A percentile compares a stretch with the other conserved stretches of the same genome.
These are phyloP conservation scores for Xylariales sp. DNA, from an alignment of 2,329 filamentous ascomycete genomes.

Conservation along the genomic window DNA sequence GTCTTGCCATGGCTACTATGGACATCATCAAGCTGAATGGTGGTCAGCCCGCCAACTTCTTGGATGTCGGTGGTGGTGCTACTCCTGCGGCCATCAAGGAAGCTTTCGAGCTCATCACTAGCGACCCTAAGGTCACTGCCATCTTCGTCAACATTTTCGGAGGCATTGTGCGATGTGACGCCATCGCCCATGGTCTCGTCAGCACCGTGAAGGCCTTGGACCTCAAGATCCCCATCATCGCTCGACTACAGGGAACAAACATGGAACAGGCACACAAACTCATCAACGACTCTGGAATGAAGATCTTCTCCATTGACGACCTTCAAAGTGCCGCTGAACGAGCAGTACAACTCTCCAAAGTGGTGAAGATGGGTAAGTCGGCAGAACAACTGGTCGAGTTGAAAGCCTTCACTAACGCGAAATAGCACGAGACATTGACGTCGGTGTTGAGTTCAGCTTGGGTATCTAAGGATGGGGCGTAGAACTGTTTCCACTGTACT, in stretches of 20 bases:
- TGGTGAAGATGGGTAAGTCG: conserved; percentile 90
- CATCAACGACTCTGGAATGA: conserved; percentile 96
- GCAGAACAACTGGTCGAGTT: not conserved
- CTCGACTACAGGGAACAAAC: conserved; percentile 96
- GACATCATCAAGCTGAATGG: conserved; percentile 99
- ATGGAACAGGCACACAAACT: conserved; percentile 88
- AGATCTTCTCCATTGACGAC: conserved; percentile 99
- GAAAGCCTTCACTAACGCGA: conserved; percentile 19
- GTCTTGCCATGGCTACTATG: conserved; percentile 99
- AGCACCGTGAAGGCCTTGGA: conserved; percentile 92
- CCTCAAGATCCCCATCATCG: conserved; percentile 94
- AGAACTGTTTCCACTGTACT: conserved; percentile 26
- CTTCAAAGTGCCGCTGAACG: conserved; percentile 96
- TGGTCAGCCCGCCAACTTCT: conserved; percentile 93
- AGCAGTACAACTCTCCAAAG: conserved; percentile 97
- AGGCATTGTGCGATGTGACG: conserved; percentile 96
- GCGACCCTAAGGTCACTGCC: conserved; percentile 94
- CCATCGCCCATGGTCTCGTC: conserved; percentile 94
- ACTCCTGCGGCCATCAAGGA: conserved; percentile 95
- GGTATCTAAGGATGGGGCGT: conserved; percentile 66
- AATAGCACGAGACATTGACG: conserved; percentile 86
- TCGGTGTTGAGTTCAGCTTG: conserved; percentile 90
- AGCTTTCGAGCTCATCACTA: conserved; percentile 98
- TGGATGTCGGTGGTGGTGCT: conserved; percentile 96
- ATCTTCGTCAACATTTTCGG: conserved; percentile 99